Evolutionary conservation across 257 asterid genomes (phyloP).

Genomic region (Solanum rostratum): DNA sequence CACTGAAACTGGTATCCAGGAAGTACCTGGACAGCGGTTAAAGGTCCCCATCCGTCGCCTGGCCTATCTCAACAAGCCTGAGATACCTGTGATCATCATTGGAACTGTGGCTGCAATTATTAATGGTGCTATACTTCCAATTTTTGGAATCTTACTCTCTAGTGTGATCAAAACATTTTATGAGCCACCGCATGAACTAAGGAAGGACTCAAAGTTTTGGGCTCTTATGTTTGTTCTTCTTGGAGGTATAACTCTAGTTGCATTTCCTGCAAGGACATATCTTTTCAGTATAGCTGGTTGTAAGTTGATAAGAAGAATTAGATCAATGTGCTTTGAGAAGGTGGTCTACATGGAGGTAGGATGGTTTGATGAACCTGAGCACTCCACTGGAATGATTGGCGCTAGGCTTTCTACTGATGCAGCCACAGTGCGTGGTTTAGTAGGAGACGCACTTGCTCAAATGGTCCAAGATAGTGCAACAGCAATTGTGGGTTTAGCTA

Average conservation of each 20-base stretch:
- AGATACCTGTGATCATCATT: slow-evolving; percentile 31
- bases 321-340: slow-evolving; percentile 77
- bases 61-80: slow-evolving; percentile 65
- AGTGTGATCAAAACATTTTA: slow-evolving; percentile 48
- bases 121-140: slow-evolving; percentile 69
- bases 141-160: slow-evolving; percentile 59
- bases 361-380: slow-evolving; percentile 74
- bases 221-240: slow-evolving; percentile 63
- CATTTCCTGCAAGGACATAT: slow-evolving; percentile 71
- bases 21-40: slow-evolving; percentile 23
- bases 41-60: slow-evolving; percentile 49
- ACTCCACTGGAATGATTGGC: slow-evolving; percentile 83
- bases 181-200: slow-evolving; percentile 41
- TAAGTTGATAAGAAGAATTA: slow-evolving; percentile 54
- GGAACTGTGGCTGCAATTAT: slow-evolving; percentile 55
- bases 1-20: slow-evolving; percentile 16
- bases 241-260: slow-evolving; percentile 49
- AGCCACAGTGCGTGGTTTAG: slow-evolving; percentile 59
- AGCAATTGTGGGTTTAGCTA: slow-evolving; percentile 39
- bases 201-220: slow-evolving; percentile 61
- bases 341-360: slow-evolving; percentile 79
- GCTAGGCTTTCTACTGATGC: slow-evolving; percentile 88
- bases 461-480: slow-evolving; percentile 68
- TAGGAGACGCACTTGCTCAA: slow-evolving; percentile 87
- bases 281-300: slow-evolving; percentile 80